Evolutionary conservation across 2,329 filamentous ascomycete species (phyloP), one percentile per base, ranked within the genome.

Genomic region (Aspergillus hiratsukae): DNA sequence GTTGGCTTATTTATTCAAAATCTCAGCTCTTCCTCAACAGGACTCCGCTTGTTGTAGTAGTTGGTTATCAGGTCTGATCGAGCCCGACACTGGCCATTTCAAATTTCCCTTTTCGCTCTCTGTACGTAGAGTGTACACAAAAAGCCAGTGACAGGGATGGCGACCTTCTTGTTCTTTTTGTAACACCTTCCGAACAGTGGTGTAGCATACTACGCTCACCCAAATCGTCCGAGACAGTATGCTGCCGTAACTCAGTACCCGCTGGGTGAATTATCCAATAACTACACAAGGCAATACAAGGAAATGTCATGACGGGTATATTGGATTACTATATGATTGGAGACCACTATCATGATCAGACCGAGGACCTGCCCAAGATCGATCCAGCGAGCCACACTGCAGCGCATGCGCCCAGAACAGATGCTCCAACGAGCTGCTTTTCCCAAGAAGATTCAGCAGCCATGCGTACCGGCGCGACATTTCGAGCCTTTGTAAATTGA

Each of bases 371-470:
- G 56, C 71, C 69, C 40, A 74, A 55, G 31, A 72, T 64, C 28
- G 71, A 73, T 40, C 71, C 72, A 35, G 71, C 65, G 23, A 73
- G 57, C 72, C 72, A 75, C 35, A 71, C 60, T 35, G 72, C 72
- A 45, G 70, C 69, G 56, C 70, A 73, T 48, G 64, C 66, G 31
- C 69, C 69, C 37, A 75, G 54, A 21, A 73, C 67, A 40, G 70
- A 70, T 23, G 70, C 52, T 1, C 72, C 72, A n/a, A 73, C 63
- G 11, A 73, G 57, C 50, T 70, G 69, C 61, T 74, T 81, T 80
- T 84, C 87, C 83, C 86, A 88, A 54, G 83, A 82, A 35, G 86
- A 81, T 53, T 87, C 84, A 2, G 82, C 86, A 51, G 88, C 72
- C 31, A 87, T 83, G 64, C 83, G 87, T 11, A 85, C 79, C 28